phyloP scores from a whole-genome alignment of 108 stramenopile species.

The Chaetoceros muelleri region DNA sequence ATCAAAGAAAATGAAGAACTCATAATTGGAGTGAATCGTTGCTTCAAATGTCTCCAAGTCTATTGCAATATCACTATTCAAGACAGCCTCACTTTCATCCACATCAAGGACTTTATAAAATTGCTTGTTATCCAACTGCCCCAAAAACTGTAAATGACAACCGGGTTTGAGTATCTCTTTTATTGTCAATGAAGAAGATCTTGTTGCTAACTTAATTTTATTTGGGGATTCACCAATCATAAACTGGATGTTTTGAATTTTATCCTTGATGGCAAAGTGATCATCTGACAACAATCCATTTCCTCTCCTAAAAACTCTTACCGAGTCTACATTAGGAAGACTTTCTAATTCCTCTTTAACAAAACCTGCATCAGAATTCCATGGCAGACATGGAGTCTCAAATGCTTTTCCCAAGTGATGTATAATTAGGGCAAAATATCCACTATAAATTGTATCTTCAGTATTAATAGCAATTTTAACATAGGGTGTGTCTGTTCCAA shows the following conservation, averaged over 20 bases:
- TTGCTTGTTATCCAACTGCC: too few relatives aligned
- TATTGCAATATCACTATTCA: too few relatives aligned
- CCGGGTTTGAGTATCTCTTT: too few relatives aligned
- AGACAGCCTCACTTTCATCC: too few relatives aligned
- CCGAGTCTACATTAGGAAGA: constrained; percentile 35
- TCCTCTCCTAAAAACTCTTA: constrained; percentile 38
- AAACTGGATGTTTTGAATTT: background rate
- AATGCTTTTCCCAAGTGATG: constrained; percentile 15
- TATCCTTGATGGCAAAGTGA: background rate
- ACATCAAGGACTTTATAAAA: too few relatives aligned
- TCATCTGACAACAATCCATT: constrained; percentile 19
- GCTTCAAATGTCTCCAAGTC: constrained; percentile 3
- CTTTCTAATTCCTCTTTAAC: constrained; percentile 30
- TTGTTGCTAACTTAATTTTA: background rate
- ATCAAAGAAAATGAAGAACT: constrained; percentile 45
- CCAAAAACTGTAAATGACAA: too few relatives aligned
- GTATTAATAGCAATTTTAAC: constrained; percentile 23
- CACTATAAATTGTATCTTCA: constrained; percentile 19
- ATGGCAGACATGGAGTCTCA: constrained; percentile 36
- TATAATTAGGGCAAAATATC: constrained; percentile 26
- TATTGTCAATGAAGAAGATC: too few relatives aligned
- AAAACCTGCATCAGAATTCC: constrained; percentile 39
- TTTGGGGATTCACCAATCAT: background rate
- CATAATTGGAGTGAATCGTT: constrained; percentile 32
- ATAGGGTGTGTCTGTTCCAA: constrained; percentile 43